Conservation (phyloP, 1,284 basidiomycete species). For the Pseudozyma sp. region DNA sequence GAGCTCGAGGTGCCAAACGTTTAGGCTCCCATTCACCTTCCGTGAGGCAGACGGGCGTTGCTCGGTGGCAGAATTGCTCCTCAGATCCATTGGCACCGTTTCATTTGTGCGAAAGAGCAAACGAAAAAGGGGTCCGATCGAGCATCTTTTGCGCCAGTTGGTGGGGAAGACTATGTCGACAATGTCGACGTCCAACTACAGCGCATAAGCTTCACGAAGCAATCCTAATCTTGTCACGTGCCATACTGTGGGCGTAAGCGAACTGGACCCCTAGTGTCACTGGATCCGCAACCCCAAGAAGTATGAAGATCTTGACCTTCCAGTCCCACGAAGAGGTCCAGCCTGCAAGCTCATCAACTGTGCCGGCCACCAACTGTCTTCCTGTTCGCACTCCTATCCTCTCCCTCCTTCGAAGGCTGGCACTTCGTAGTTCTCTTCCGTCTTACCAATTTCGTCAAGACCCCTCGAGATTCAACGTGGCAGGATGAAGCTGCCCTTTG, state of each 20-base stretch:
- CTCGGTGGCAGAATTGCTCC: too few relatives aligned
- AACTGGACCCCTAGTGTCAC: too few relatives aligned
- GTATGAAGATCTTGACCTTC: too few relatives aligned
- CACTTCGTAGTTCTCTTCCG: neutral
- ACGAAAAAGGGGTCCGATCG: neutral
- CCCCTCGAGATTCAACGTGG: slow-evolving; percentile 5
- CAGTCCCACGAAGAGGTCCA: neutral
- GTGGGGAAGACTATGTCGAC: neutral
- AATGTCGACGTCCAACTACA: neutral
- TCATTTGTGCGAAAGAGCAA: neutral
- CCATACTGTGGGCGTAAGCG: too few relatives aligned
- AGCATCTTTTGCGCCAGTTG: slow-evolving; percentile 5
- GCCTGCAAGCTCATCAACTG: neutral
- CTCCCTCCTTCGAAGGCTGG: slow-evolving; percentile 1
- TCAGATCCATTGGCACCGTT: too few relatives aligned
- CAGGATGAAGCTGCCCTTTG: neutral
- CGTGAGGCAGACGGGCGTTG: too few relatives aligned
- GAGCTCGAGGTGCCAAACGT: too few relatives aligned
- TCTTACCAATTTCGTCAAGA: neutral
- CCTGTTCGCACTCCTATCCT: neutral
- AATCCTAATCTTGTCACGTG: neutral
- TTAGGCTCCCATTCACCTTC: too few relatives aligned
- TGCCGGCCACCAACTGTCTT: slow-evolving; percentile 2
- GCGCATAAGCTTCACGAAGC: neutral
- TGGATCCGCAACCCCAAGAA: too few relatives aligned